Conservation (phyloP, 306 rosid genomes). For the Vigna radiata region DNA sequence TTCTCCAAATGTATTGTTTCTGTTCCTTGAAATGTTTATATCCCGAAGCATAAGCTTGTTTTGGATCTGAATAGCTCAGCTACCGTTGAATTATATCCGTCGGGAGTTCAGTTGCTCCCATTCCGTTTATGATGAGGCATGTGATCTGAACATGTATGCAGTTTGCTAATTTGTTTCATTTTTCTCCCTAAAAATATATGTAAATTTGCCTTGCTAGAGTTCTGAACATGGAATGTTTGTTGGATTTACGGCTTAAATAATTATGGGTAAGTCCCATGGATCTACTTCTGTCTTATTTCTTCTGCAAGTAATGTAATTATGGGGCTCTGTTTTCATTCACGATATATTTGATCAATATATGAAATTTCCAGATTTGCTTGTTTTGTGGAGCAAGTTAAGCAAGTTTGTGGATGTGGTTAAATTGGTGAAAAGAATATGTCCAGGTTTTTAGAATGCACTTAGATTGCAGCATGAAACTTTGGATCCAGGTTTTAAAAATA, state of each 20-base stretch:
- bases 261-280: constrained; percentile 61
- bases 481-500: too few species aligned
- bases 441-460: too few species aligned
- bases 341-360: constrained; percentile 1
- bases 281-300: constrained; percentile 28
- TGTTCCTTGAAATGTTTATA: constrained; percentile 50
- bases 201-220: too few species aligned
- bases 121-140: constrained; percentile 41
- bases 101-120: constrained; percentile 38
- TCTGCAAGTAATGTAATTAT: constrained; percentile 27
- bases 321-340: neutral
- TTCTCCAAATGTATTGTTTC: constrained; percentile 42
- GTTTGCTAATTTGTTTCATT: too few species aligned
- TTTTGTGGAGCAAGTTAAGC: constrained; percentile 14
- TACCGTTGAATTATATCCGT: constrained; percentile 43
- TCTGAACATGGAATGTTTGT: too few species aligned
- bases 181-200: too few species aligned
- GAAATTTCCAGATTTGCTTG: constrained; percentile 6
- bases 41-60: constrained; percentile 41
- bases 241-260: too few species aligned
- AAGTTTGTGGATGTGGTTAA: neutral
- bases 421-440: too few species aligned
- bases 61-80: constrained; percentile 42
- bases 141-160: neutral
- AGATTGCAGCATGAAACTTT: too few species aligned